Base-by-base conservation (phyloP, 345 rosid genomes). In the Eucalyptus polyanthemos region DNA sequence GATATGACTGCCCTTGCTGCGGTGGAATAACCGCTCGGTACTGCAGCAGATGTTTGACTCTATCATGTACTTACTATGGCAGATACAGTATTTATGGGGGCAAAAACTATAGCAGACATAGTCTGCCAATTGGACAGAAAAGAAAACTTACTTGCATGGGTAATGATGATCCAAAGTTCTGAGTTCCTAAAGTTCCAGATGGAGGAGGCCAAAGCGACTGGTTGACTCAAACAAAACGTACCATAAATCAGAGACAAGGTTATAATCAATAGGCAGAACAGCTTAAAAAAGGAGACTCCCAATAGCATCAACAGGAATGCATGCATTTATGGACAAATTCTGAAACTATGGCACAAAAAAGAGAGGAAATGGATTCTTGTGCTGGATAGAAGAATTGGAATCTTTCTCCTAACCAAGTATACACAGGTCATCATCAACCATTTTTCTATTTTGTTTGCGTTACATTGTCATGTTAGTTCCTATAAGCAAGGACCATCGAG, bases 1-100 rank as follows among this genome's bases (percentile, higher is more conserved):
- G 90, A 91, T 92, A 97, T 86, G 91, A 93, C 88, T 96, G 99
- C 29, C 96, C 95, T 65, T 91, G 98, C 72, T 94, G 99, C 17
- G 93, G 86, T 17, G 96, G 95, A 86, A 89, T 93, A 94, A 92
- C 91, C 14, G 95, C 94, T 90, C 98, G 96, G 93, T 95, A 97
- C 98, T 98, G 95, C 86, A 88, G 29, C 42, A 86, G 67, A 86
- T 51, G 62, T 86, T 31, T 86, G 42, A n/a, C 19, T 88, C 45
- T 56, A 49, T 62, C 34, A 60, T 7, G 50, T 31, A 62, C 76
- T n/a, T 87, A n/a, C 25, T 7, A 87, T 27, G 83, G 21, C 12
- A 27, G 31, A 58, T 21, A 62, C 44, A 72, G 81, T 72, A 69
- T 17, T 76, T 40, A 37, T 40, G 47, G 85, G 45, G 45, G 14